Evolutionary conservation across 345 rosid species (phyloP).

Genomic region (Trapa incisa): DNA sequence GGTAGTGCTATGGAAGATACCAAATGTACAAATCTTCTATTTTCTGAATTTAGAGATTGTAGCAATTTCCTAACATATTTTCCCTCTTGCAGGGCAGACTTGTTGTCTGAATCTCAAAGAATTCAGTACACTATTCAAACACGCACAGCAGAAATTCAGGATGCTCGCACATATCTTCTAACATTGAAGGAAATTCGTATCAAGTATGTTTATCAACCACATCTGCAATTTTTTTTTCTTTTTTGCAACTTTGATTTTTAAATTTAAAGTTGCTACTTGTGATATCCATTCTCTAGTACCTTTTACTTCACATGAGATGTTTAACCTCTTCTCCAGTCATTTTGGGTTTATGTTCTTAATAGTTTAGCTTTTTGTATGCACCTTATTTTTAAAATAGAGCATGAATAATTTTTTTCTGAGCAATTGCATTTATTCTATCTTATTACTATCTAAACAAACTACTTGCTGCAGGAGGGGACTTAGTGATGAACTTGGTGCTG

Average conservation of each 20-base stretch:
- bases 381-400: not conserved
- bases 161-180: constrained; percentile 80
- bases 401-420: not conserved
- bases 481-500: constrained; percentile 73
- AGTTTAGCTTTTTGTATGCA: not conserved
- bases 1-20: too few species aligned
- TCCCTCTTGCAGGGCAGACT: constrained; percentile 56
- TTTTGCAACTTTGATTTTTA: constrained; percentile 2
- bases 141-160: constrained; percentile 58
- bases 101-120: constrained; percentile 75
- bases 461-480: constrained; percentile 65
- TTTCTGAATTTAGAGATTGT: not conserved
- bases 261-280: not conserved
- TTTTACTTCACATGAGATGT: not conserved
- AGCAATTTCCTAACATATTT: constrained; percentile 6
- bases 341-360: not conserved
- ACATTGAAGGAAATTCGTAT: constrained; percentile 61
- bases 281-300: not conserved
- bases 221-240: not conserved
- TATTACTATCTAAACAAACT: not conserved
- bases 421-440: not conserved
- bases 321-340: not conserved
- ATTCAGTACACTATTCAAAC: constrained; percentile 51
- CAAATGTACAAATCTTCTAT: not conserved
- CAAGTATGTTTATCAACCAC: constrained; percentile 28